phyloP scores from a whole-genome alignment of 2,329 filamentous ascomycete genomes.

The Aspergillus ruber region DNA sequence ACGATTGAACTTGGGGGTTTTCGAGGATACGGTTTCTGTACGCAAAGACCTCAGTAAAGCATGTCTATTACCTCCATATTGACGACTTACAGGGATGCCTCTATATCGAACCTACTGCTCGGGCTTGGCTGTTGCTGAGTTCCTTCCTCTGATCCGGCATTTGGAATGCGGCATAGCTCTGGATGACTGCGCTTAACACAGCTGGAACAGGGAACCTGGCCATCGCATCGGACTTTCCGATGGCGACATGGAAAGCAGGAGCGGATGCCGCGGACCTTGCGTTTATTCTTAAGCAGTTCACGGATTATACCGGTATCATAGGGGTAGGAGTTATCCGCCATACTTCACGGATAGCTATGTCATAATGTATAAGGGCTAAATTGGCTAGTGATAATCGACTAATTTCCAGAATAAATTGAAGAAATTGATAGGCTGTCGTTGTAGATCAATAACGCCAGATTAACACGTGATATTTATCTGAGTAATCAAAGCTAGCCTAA shows the following conservation, averaged over 20 bases:
- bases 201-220: conserved; percentile 11
- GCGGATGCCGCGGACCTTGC: conserved; percentile 14
- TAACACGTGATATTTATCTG: neutral
- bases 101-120: neutral
- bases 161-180: conserved; percentile 13
- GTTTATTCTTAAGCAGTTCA: conserved; percentile 18
- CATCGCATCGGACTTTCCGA: conserved; percentile 17
- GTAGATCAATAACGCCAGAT: neutral
- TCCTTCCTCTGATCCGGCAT: conserved; percentile 3
- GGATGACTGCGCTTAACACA: conserved; percentile 14
- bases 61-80: neutral
- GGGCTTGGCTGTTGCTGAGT: neutral
- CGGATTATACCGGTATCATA: conserved; percentile 16
- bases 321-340: conserved; percentile 10
- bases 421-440: neutral
- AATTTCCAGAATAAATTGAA: neutral
- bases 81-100: neutral
- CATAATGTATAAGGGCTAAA: neutral
- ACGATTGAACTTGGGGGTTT: neutral
- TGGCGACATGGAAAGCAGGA: conserved; percentile 21
- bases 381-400: neutral
- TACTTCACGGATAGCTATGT: neutral
- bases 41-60: neutral
- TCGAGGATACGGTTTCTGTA: neutral
- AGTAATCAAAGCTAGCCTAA: neutral